Percentiles rank a stretch among this genome's conserved stretches.
Conservation (phyloP, 129 eudicot species). For the Glebionis coronaria region DNA sequence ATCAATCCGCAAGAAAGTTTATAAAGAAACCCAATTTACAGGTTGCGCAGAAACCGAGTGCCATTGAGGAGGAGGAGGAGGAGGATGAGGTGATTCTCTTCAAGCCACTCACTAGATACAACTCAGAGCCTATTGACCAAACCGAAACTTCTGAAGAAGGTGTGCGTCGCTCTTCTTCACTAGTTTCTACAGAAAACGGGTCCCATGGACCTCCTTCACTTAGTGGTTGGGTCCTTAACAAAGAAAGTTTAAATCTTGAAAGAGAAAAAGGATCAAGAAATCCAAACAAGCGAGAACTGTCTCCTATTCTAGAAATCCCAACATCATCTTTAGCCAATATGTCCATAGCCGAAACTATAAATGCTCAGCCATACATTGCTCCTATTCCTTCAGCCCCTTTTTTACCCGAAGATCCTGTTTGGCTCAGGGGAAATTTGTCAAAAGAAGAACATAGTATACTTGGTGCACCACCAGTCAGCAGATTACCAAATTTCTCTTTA, state of each 20-base stretch:
- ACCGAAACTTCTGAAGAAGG: constrained; percentile 29
- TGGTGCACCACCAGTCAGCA: constrained; percentile 55
- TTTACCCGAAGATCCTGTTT: constrained; percentile 58
- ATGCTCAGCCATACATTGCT: constrained; percentile 27
- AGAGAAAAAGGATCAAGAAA: constrained; percentile 39
- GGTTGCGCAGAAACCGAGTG: constrained; percentile 6
- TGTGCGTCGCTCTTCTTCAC: constrained; percentile 66
- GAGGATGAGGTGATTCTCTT: constrained; percentile 96
- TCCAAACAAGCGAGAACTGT: constrained; percentile 37
- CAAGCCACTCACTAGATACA: constrained; percentile 78
- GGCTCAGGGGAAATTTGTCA: constrained; percentile 41
- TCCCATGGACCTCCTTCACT: constrained; percentile 82
- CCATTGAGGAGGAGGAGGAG: constrained; percentile 54
- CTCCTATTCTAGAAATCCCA: constrained; percentile 61
- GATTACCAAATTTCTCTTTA: constrained; percentile 31
- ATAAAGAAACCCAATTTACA: constrained; percentile 18
- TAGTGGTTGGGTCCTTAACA: constrained; percentile 74
- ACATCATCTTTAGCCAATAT: constrained; percentile 43
- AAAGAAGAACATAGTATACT: constrained; percentile 57
- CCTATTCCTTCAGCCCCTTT: constrained; percentile 84
- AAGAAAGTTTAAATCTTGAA: constrained; percentile 41
- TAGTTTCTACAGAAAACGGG: constrained; percentile 39
- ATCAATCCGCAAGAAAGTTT: constrained; percentile 34
- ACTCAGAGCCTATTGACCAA: constrained; percentile 61
- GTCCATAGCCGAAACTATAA: constrained; percentile 34